phyloP scores from a whole-genome alignment of 1,284 basidiomycete genomes.

The Acaromyces ingoldii region DNA sequence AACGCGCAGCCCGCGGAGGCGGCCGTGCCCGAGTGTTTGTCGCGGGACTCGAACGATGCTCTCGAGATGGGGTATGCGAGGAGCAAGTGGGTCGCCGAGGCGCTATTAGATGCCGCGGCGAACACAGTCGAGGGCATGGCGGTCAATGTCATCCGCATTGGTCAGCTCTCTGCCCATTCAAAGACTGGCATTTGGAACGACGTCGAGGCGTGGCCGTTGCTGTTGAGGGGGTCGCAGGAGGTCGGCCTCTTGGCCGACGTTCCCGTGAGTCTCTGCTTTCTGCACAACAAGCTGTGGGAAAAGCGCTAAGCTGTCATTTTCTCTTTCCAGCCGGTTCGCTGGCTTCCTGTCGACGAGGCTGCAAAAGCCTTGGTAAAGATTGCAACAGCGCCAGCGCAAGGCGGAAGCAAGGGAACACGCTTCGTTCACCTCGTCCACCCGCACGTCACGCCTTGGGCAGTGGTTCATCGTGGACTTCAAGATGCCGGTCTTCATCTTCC shows the following conservation, averaged over 20 bases:
- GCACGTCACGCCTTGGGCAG: not conserved
- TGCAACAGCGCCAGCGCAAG: not conserved
- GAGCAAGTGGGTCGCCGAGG: not conserved
- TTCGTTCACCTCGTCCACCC: not conserved
- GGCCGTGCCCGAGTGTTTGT: not conserved
- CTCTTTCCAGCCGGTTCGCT: not conserved
- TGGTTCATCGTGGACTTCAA: not conserved
- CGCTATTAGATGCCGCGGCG: not conserved
- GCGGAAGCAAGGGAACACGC: not conserved
- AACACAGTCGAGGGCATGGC: not conserved
- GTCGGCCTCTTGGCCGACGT: not conserved
- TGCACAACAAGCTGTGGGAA: not conserved
- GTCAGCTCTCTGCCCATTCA: not conserved
- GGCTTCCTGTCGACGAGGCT: slow-evolving; percentile 1
- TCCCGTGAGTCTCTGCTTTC: not conserved
- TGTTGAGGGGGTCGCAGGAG: not conserved
- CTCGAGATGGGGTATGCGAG: not conserved
- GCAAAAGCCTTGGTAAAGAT: not conserved
- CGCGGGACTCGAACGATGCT: not conserved
- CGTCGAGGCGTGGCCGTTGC: not conserved
- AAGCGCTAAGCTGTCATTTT: no score
- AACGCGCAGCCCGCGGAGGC: not conserved
- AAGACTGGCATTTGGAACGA: slow-evolving; percentile 3
- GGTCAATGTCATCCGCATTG: not conserved
- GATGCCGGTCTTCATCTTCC: not conserved